A percentile compares a stretch with the other conserved stretches of the same genome.
These are phyloP conservation scores for Mayamaea pseudoterrestris DNA, from an alignment of 108 stramenopile genomes.

Conservation along the genomic window DNA sequence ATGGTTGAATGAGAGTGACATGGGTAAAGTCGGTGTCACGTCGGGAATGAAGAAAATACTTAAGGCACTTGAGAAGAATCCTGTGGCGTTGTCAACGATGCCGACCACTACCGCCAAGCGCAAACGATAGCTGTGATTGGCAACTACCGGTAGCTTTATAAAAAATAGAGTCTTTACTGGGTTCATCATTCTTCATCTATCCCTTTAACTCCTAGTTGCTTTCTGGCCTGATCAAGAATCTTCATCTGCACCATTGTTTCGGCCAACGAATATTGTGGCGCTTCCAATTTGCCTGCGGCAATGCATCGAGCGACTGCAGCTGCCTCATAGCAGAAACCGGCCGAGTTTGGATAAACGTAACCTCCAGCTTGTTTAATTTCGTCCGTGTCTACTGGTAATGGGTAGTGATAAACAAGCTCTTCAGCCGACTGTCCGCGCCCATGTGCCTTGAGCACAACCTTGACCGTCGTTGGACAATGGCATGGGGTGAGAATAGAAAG, in stretches of 20 bases:
- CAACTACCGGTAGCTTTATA: no score
- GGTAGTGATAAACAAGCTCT: constrained; percentile 25
- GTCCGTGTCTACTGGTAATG: constrained; percentile 40
- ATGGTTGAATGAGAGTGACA: constrained; percentile 66
- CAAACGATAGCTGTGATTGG: no score
- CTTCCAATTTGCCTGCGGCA: constrained; percentile 49
- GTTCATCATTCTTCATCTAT: constrained; percentile 15
- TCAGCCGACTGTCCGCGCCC: constrained; percentile 29
- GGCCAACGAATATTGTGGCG: constrained; percentile 49
- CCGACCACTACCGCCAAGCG: no score
- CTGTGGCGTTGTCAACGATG: no score
- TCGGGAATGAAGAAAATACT: constrained; percentile 73
- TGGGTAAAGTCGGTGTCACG: constrained; percentile 64
- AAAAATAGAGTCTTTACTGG: no score
- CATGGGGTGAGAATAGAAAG: constrained; percentile 52
- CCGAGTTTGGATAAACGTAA: constrained; percentile 68
- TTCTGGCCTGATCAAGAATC: constrained; percentile 40
- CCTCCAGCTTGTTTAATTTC: constrained; percentile 52
- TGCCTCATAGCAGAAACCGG: constrained; percentile 73
- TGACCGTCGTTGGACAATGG: constrained; percentile 64
- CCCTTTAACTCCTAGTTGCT: constrained; percentile 40
- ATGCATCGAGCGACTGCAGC: constrained; percentile 72
- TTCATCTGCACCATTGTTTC: constrained; percentile 36
- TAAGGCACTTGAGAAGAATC: constrained; percentile 14
- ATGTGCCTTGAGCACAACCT: constrained; percentile 27